Conservation (phyloP, 2,329 filamentous ascomycete genomes). For the Sporothrix brunneoviolacea region DNA sequence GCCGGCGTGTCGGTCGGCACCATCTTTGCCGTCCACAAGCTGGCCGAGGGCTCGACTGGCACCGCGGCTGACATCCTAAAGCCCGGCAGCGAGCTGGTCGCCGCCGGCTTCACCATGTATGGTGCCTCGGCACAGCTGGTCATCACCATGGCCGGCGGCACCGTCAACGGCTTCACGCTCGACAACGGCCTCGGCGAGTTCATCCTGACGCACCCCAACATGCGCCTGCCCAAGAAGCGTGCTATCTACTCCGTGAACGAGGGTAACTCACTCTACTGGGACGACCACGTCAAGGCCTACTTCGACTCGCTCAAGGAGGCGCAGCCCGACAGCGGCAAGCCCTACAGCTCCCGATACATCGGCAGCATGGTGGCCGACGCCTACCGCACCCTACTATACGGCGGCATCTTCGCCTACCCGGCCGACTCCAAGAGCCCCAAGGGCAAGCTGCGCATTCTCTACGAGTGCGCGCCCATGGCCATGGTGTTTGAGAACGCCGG, state of each 20-base stretch:
- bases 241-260: slow-evolving; percentile 98
- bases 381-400: slow-evolving; percentile 90
- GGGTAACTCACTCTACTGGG: slow-evolving; percentile 96
- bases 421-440: slow-evolving; percentile 98
- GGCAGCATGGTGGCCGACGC: slow-evolving; percentile 98
- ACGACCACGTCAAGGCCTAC: slow-evolving; percentile 78
- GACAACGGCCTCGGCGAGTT: slow-evolving; percentile 97
- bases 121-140: slow-evolving; percentile 94
- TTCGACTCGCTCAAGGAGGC: slow-evolving; percentile 84
- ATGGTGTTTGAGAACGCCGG: slow-evolving; percentile 98
- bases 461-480: slow-evolving; percentile 98
- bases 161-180: slow-evolving; percentile 95
- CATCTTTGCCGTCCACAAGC: slow-evolving; percentile 91
- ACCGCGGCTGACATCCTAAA: slow-evolving; percentile 80
- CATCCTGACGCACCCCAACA: slow-evolving; percentile 93
- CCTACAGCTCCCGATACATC: slow-evolving; percentile 92
- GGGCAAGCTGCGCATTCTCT: slow-evolving; percentile 93
- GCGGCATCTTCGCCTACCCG: slow-evolving; percentile 95
- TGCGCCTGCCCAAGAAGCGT: slow-evolving; percentile 74
- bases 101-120: slow-evolving; percentile 99
- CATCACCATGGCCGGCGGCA: slow-evolving; percentile 89
- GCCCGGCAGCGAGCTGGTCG: slow-evolving; percentile 85
- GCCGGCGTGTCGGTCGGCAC: slow-evolving; percentile 96
- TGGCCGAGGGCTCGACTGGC: slow-evolving; percentile 67
- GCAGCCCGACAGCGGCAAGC: slow-evolving; percentile 61